Conservation (phyloP, 768 basidiomycete genomes). For the Lentinula sp. region DNA sequence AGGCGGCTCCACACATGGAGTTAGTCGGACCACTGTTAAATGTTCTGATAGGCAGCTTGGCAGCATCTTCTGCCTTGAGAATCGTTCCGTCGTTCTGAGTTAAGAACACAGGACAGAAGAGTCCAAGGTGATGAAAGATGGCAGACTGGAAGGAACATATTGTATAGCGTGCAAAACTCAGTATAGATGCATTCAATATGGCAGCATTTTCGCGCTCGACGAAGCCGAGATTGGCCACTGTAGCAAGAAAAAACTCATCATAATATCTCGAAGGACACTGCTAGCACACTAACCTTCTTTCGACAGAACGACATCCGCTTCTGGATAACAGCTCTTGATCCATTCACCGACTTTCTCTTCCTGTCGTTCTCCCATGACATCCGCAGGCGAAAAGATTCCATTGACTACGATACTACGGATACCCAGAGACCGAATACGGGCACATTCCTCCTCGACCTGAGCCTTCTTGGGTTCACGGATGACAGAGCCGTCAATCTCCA, state of each 20-base stretch:
- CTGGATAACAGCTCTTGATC: constrained; percentile 27
- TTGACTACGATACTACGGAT: constrained; percentile 34
- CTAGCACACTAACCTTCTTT: constrained; percentile 24
- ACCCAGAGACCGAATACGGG: constrained; percentile 23
- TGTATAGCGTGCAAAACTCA: constrained; percentile 44
- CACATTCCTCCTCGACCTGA: constrained; percentile 34
- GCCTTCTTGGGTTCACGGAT: constrained; percentile 29
- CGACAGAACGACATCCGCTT: constrained; percentile 36
- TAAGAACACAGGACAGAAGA: constrained; percentile 38
- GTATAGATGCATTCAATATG: constrained; percentile 54
- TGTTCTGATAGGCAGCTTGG: constrained; percentile 49
- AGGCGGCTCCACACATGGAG: constrained; percentile 56
- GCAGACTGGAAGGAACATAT: constrained; percentile 43
- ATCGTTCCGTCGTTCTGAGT: constrained; percentile 48
- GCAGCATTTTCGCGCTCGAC: constrained; percentile 56
- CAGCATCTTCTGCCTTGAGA: constrained; percentile 35
- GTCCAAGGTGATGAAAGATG: constrained; percentile 28
- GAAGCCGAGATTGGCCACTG: constrained; percentile 45
- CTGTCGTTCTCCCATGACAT: constrained; percentile 31
- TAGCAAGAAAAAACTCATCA: background rate
- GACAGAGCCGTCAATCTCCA: constrained; percentile 40
- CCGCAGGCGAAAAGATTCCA: constrained; percentile 44
- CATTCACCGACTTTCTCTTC: constrained; percentile 41
- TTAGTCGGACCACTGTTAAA: constrained; percentile 54
- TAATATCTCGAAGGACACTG: background rate